phyloP scores from a whole-genome alignment of 495 filamentous ascomycete species.

The Parathielavia appendiculata region DNA sequence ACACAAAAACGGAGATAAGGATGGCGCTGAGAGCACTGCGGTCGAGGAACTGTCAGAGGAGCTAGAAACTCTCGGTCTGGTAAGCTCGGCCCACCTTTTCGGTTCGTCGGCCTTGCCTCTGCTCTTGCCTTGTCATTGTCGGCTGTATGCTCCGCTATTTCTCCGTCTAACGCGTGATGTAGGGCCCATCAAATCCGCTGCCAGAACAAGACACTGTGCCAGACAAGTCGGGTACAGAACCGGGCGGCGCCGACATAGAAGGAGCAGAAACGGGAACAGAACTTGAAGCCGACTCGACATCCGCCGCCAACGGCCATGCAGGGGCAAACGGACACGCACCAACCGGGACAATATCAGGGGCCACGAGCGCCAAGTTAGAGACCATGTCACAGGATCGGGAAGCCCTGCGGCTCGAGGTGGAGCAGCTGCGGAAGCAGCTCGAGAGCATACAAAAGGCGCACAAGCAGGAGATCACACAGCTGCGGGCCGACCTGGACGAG shows the following conservation, averaged over 20 bases:
- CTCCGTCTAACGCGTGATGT: neutral
- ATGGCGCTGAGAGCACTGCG: conserved; percentile 35
- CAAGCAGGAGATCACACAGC: conserved; percentile 42
- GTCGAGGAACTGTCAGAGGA: conserved; percentile 30
- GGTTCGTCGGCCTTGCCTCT: neutral
- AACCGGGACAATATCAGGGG: conserved; percentile 19
- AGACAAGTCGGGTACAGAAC: conserved; percentile 5
- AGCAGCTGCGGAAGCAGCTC: conserved; percentile 70
- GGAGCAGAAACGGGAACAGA: conserved; percentile 4
- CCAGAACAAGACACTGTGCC: conserved; percentile 10
- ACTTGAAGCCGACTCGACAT: neutral
- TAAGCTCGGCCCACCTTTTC: conserved; percentile 22
- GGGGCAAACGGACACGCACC: conserved; percentile 27
- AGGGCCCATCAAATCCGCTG: conserved; percentile 7
- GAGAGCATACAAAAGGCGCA: conserved; percentile 74
- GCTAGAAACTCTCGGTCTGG: conserved; percentile 24
- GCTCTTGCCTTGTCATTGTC: neutral
- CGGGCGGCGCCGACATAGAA: neutral
- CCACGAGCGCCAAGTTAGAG: conserved; percentile 51
- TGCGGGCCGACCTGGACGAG: conserved; percentile 51
- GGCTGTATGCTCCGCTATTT: neutral
- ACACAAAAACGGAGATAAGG: conserved; percentile 24
- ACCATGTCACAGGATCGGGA: conserved; percentile 75
- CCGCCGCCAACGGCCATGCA: conserved; percentile 31
- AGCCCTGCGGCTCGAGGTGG: conserved; percentile 72